Conservation (phyloP, 208 protist species). For the Leishmania guyanensis region DNA sequence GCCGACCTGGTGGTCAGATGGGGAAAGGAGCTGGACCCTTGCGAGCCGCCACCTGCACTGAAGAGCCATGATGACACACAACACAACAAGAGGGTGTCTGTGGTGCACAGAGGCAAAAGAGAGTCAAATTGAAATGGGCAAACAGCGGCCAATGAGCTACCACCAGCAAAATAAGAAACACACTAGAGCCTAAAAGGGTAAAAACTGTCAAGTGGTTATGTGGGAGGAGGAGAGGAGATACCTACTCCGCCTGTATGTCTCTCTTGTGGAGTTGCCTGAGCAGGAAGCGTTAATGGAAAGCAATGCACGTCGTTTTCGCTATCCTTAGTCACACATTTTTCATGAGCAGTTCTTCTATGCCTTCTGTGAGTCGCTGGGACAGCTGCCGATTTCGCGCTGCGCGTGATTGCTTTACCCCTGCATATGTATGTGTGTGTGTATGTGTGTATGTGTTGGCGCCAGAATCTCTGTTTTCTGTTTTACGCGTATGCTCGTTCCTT, state of each 20-base stretch:
- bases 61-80: not conserved
- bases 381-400: not conserved
- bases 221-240: too few relatives aligned
- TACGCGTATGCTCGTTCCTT: too few relatives aligned
- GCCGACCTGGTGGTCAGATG: slow-evolving; percentile 49
- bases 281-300: not conserved
- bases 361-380: not conserved
- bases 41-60: slow-evolving; percentile 29
- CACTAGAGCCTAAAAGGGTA: not conserved
- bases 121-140: not conserved
- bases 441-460: not conserved
- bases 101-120: not conserved
- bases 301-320: not conserved
- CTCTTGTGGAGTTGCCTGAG: not conserved
- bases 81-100: not conserved
- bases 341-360: not conserved
- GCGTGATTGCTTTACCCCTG: not conserved
- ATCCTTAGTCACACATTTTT: not conserved
- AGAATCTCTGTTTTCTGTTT: too few relatives aligned
- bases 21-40: slow-evolving; percentile 54
- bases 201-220: not conserved
- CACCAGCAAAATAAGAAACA: not conserved
- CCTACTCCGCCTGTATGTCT: not conserved
- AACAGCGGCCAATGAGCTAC: not conserved
- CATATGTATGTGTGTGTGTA: not conserved